Conservation (phyloP, 2,329 filamentous ascomycete genomes). For the Penicillium oxalicum region DNA sequence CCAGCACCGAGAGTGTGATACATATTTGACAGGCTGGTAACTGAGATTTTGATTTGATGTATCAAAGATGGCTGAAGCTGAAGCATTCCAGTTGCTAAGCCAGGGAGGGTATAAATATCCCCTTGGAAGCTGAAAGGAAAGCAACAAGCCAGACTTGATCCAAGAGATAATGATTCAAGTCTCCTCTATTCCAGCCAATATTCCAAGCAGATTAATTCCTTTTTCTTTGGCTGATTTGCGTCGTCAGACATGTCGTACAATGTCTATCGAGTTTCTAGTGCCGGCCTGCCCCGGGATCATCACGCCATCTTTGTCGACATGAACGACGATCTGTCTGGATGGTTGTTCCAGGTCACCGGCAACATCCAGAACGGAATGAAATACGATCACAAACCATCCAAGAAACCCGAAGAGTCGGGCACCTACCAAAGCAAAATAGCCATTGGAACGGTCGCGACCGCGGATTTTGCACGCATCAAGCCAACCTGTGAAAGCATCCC, state of each 20-base stretch:
- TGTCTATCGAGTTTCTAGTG: conserved; percentile 15
- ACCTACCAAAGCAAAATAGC: conserved; percentile 10
- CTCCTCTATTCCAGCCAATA: too few relatives aligned
- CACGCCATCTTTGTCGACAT: conserved; percentile 27
- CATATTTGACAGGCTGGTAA: too few relatives aligned
- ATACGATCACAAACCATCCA: conserved; percentile 16
- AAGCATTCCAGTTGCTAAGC: too few relatives aligned
- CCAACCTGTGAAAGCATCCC: conserved; percentile 17
- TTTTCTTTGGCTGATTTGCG: too few relatives aligned
- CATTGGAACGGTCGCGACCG: conserved; percentile 17
- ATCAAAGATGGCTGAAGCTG: too few relatives aligned
- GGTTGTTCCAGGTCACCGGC: conserved; percentile 26
- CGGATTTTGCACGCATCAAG: conserved; percentile 16
- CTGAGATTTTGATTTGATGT: too few relatives aligned
- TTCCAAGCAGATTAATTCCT: too few relatives aligned
- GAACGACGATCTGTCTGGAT: conserved; percentile 13
- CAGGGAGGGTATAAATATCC: too few relatives aligned
- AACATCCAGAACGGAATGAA: conserved; percentile 29
- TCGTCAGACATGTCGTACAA: conserved; percentile 11
- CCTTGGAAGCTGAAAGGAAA: too few relatives aligned
- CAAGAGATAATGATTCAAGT: too few relatives aligned
- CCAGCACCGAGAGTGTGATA: too few relatives aligned
- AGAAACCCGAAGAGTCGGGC: conserved; percentile 15
- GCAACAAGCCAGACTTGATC: too few relatives aligned
- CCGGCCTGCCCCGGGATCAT: conserved; percentile 22